Evolutionary conservation across 352 stramenopile genomes (phyloP), one percentile per base, ranked within the genome.

Genomic region (Pythium insidiosum): DNA sequence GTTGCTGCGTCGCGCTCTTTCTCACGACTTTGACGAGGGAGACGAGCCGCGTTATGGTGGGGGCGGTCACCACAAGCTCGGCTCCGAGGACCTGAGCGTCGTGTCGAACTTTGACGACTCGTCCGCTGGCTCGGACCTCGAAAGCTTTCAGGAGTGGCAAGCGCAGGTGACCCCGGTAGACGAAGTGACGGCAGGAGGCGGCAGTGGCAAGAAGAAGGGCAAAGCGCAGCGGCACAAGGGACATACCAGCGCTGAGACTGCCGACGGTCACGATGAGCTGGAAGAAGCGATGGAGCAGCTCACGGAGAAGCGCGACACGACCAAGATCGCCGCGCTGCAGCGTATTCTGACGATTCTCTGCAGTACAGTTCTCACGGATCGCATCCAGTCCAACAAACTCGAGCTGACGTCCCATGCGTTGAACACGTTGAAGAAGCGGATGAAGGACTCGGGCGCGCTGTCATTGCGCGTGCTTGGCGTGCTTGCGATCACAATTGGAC

Each of bases 91-190:
- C 19, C 42, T 61, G 18, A 73, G 63, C 48, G 50, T 70, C 40
- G 33, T 73, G 11, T 67, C 63, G 43, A 66, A 67, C 48, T 37
- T 43, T 6, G 63, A 61, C 59, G 68, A 81, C 49, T 63, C 62
- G 43, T 81, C 70, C 6, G 58, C 65, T 1, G 68, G 71, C 37
- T 86, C 73, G 40, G 73, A 86, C 36, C 68, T 86, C 16, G 73
- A 84, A 23, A 56, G 57, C 44, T 54, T 73, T 30, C 23, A 67
- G 25, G 68, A 84, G 56, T 80, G 60, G 56, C 67, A 83, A 38
- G 48, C 66, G 43, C 50, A 64, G 18, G 38, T 37, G 3, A 16
- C 22, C 29, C 11, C 24, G 39, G 19, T 6, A 30, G 12, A 26
- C 4, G 13, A 18, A 30, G 29, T 13, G 16, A 21, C 2, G 16